Conservation (phyloP, 2,329 filamentous ascomycete genomes). For the Penicillium sp. region DNA sequence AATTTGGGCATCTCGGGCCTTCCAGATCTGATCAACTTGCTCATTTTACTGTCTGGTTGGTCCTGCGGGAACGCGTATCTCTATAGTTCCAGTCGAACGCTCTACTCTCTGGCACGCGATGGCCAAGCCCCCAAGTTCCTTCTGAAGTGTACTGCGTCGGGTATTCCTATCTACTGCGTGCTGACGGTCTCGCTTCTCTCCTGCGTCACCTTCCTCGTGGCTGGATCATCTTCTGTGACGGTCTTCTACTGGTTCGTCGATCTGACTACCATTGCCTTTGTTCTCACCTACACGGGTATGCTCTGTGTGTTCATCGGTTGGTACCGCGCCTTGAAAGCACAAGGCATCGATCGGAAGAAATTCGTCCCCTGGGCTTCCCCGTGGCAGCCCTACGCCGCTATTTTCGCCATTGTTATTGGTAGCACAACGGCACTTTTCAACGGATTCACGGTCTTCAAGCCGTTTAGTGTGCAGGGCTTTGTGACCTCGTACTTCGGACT, state of each 20-base stretch:
- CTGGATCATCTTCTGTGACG: constrained; percentile 58
- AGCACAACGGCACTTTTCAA: constrained; percentile 62
- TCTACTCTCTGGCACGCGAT: constrained; percentile 47
- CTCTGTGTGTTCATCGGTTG: constrained; percentile 67
- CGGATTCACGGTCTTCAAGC: constrained; percentile 49
- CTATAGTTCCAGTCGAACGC: constrained; percentile 49
- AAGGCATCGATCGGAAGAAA: constrained; percentile 61
- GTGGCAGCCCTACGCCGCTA: constrained; percentile 66
- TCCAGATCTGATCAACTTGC: constrained; percentile 67
- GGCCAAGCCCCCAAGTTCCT: constrained; percentile 53
- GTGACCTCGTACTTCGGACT: constrained; percentile 50
- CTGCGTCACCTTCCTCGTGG: constrained; percentile 65
- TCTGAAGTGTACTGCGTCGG: constrained; percentile 54
- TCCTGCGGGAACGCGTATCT: constrained; percentile 66
- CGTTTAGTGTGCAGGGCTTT: constrained; percentile 46
- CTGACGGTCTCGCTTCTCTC: constrained; percentile 59
- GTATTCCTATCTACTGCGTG: constrained; percentile 69
- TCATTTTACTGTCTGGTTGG: constrained; percentile 68
- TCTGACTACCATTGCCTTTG: constrained; percentile 41
- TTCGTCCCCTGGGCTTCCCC: constrained; percentile 63
- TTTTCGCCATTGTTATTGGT: constrained; percentile 52
- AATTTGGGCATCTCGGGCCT: constrained; percentile 62
- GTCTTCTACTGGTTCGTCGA: constrained; percentile 69
- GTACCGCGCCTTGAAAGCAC: constrained; percentile 62
- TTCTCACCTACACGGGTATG: constrained; percentile 56